Evolutionary conservation across 345 rosid species (phyloP).

Genomic region (Pugionium dolabratum): DNA sequence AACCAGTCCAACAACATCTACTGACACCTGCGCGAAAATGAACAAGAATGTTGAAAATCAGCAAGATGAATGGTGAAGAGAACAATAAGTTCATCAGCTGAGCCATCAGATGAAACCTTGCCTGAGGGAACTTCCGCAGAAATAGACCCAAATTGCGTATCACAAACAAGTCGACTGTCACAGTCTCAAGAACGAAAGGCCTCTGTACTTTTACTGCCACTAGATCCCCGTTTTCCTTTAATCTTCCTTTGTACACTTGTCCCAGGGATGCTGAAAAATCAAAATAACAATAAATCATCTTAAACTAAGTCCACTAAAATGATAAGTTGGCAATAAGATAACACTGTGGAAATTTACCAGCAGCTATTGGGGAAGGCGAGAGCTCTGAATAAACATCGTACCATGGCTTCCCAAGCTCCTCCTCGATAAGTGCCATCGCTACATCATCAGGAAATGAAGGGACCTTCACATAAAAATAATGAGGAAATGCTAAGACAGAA

Average conservation of each 20-base stretch:
- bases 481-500: slow-evolving; percentile 17
- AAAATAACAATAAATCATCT: slow-evolving; percentile 26
- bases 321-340: neutral
- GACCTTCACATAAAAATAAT: slow-evolving; percentile 61
- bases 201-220: slow-evolving; percentile 98
- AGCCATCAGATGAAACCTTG: slow-evolving; percentile 38
- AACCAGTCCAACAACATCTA: slow-evolving; percentile 94
- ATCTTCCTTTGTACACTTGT: slow-evolving; percentile 88
- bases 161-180: slow-evolving; percentile 80
- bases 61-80: neutral
- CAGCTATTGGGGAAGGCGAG: slow-evolving; percentile 94
- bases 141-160: slow-evolving; percentile 82
- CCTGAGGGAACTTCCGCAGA: slow-evolving; percentile 95
- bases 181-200: slow-evolving; percentile 97
- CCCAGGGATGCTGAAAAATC: slow-evolving; percentile 83
- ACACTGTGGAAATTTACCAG: slow-evolving; percentile 52
- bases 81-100: slow-evolving; percentile 29
- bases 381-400: slow-evolving; percentile 79
- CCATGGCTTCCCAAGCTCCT: slow-evolving; percentile 97
- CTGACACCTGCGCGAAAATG: slow-evolving; percentile 52
- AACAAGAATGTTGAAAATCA: slow-evolving; percentile 19
- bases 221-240: slow-evolving; percentile 85
- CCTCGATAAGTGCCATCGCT: slow-evolving; percentile 91
- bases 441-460: slow-evolving; percentile 98
- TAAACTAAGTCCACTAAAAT: neutral